Base-by-base conservation (phyloP, 164 flowering plant species). In the Macadamia tetraphylla region DNA sequence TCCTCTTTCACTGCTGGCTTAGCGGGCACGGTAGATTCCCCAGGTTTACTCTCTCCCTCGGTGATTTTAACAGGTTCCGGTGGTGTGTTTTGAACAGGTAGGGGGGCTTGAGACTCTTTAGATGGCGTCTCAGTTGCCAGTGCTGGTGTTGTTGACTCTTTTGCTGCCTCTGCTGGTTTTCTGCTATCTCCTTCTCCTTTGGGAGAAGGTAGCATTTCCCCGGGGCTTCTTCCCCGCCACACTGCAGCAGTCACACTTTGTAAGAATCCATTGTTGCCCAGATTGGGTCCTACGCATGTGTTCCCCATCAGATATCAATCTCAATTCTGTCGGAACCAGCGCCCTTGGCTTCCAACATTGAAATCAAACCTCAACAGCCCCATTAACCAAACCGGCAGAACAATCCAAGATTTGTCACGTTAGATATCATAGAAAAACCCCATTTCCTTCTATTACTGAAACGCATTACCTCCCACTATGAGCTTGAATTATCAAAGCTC, bases 291-390 rank as follows among this genome's bases (percentile, higher is more conserved):
- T 18, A 68, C 73, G 35, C 78, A 78, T 40, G 78, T 71, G 29
- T 78, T 78, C 49, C 81, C 81, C 81, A 78, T 78, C 65, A 43
- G 66, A 72, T 29, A 42, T 51, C 60, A 48, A 30, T 70, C 63
- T 70, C 60, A 66, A 62, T 67, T 53, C 52, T 57, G 43, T 23
- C 62, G 43, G 7, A 63, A 48, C 31, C 49, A 30, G 11, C 60
- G 42, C 13, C 51, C 23, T 68, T 52, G 64, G 31, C 18, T 51
- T 11, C 29, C 61, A 64, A 52, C 71, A 68, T 73, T 31, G 76
- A 73, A 68, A 73, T 60, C 48, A n/a, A 58, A 53, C 60, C 15
- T 52, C 35, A 42, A 18, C 60, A 48, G 65, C 35, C 46, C 63
- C 69, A 65, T 66, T 52, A 23, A 58, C 55, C 3, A 0, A 51